Conservation (phyloP, 2,329 filamentous ascomycete genomes). For the Karstenula rhodostoma region DNA sequence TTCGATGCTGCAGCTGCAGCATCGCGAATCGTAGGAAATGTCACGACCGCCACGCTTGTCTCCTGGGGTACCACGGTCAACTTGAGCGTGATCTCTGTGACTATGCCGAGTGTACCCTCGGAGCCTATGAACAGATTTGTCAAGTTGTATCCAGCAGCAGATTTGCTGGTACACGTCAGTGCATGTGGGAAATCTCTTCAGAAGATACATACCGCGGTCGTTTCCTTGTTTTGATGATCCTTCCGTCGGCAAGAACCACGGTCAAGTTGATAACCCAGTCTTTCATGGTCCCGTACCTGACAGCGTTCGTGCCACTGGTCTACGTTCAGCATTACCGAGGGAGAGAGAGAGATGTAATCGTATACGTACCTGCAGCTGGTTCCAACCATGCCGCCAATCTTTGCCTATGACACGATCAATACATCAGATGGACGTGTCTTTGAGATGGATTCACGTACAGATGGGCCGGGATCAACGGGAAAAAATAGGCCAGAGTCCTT, state of each 20-base stretch:
- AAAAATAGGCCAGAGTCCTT: constrained; percentile 84
- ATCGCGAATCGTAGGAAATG: constrained; percentile 78
- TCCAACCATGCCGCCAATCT: constrained; percentile 84
- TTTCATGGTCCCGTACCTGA: constrained; percentile 85
- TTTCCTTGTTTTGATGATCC: constrained; percentile 78
- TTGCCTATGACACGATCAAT: constrained; percentile 58
- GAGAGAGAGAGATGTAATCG: not conserved
- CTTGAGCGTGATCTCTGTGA: constrained; percentile 85
- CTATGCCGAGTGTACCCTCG: constrained; percentile 81
- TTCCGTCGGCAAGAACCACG: constrained; percentile 80
- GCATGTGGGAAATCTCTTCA: not conserved
- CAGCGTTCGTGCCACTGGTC: constrained; percentile 76
- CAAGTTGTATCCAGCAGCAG: constrained; percentile 83
- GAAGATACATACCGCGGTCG: constrained; percentile 64
- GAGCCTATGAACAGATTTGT: constrained; percentile 82
- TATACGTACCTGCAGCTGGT: constrained; percentile 65
- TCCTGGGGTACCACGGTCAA: constrained; percentile 78
- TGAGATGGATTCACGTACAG: constrained; percentile 35
- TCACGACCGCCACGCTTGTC: constrained; percentile 79
- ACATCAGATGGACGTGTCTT: not conserved
- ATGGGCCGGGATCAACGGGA: constrained; percentile 83
- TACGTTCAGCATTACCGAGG: constrained; percentile 41
- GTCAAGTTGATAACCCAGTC: constrained; percentile 87
- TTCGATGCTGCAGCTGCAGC: constrained; percentile 77
- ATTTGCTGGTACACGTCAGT: constrained; percentile 61